These are phyloP conservation scores for Favolaschia claudopus DNA, from an alignment of 768 basidiomycete species.

Conservation along the genomic window DNA sequence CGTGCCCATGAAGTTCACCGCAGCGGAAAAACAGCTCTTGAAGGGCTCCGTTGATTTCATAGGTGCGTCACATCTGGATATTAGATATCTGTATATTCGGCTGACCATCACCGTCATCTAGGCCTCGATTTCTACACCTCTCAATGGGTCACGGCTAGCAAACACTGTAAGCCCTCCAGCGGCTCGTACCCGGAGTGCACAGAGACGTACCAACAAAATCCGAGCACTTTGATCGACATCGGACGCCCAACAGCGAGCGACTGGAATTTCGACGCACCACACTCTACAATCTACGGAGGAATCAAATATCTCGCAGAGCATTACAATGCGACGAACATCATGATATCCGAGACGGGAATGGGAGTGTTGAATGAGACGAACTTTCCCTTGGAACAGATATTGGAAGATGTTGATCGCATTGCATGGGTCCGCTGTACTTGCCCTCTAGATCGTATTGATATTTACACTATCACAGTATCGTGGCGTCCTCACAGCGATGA, in stretches of 20 bases:
- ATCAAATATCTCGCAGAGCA: constrained; percentile 21
- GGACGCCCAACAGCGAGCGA: constrained; percentile 27
- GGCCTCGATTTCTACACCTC: constrained; percentile 29
- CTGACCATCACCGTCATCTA: no score
- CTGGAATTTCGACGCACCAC: constrained; percentile 28
- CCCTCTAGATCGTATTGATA: no score
- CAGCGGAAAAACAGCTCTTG: constrained; percentile 20
- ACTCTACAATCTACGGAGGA: constrained; percentile 25
- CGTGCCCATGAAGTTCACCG: constrained; percentile 11
- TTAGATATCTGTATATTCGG: background rate
- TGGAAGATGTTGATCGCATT: constrained; percentile 48
- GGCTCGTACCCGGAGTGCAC: constrained; percentile 23
- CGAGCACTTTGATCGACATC: constrained; percentile 18
- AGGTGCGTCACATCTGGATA: background rate
- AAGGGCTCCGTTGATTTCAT: constrained; percentile 29
- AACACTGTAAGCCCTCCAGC: constrained; percentile 14
- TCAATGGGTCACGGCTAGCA: constrained; percentile 23
- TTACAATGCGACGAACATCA: constrained; percentile 26
- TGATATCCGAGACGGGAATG: constrained; percentile 55
- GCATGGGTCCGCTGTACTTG: no score
- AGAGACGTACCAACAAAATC: constrained; percentile 22
- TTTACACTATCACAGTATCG: no score
- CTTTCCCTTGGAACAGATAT: constrained; percentile 40
- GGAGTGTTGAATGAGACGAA: constrained; percentile 47
- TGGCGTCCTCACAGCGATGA: constrained; percentile 45